phyloP scores from a whole-genome alignment of 352 stramenopile species.

The Pythium guiyangense region DNA sequence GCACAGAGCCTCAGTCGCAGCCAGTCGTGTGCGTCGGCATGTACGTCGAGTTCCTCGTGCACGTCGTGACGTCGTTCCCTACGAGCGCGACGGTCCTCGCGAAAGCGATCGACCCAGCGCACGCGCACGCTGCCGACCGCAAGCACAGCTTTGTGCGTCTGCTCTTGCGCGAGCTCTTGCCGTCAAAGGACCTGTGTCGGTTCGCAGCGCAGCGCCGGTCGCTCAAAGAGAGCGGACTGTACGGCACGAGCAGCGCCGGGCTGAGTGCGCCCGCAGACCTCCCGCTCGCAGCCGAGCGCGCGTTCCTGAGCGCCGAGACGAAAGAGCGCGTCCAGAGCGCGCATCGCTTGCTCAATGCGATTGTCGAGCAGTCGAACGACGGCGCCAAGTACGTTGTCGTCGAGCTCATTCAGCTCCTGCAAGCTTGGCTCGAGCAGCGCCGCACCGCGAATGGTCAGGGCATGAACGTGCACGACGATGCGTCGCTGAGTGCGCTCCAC shows the following conservation, averaged over 20 bases:
- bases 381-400: conserved; percentile 71
- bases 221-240: conserved; percentile 49
- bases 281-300: conserved; percentile 26
- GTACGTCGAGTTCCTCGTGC: conserved; percentile 67
- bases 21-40: conserved; percentile 46
- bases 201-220: conserved; percentile 50
- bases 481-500: conserved; percentile 71
- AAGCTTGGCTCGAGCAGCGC: conserved; percentile 44
- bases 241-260: conserved; percentile 25
- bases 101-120: conserved; percentile 41
- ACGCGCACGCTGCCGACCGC: conserved; percentile 19
- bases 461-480: conserved; percentile 55
- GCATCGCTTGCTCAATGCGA: conserved; percentile 59
- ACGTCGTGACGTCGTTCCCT: conserved; percentile 69
- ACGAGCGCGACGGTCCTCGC: conserved; percentile 61
- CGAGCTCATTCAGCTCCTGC: conserved; percentile 68
- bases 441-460: conserved; percentile 8
- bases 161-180: conserved; percentile 64
- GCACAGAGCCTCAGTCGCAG: conserved; percentile 9
- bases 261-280: conserved; percentile 23
- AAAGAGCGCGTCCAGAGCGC: conserved; percentile 56
- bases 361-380: conserved; percentile 71
- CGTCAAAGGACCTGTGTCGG: conserved; percentile 62
- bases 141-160: conserved; percentile 47
- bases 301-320: conserved; percentile 37